These are phyloP conservation scores for Tricholoma saponaceum DNA, from an alignment of 768 basidiomycete genomes.

Conservation along the genomic window DNA sequence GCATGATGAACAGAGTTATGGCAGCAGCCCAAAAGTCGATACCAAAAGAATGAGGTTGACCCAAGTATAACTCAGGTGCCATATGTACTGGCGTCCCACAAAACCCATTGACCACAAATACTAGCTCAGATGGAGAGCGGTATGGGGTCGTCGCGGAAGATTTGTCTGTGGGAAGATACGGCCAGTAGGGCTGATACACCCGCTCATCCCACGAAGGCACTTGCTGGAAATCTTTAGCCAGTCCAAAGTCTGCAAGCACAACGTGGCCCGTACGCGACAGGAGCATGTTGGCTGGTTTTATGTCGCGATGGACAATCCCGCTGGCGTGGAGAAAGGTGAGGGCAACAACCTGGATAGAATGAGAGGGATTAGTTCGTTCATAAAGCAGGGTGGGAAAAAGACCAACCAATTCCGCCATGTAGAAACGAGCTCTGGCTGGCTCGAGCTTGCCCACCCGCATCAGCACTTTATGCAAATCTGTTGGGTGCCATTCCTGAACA, in stretches of 20 bases:
- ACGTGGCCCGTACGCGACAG: neutral
- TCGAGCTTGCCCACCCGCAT: neutral
- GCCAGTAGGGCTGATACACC: neutral
- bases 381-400: neutral
- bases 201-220: neutral
- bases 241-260: neutral
- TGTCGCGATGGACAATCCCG: conserved; percentile 1
- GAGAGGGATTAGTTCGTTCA: neutral
- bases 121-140: neutral
- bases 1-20: neutral
- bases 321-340: neutral
- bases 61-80: neutral
- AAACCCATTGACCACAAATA: neutral
- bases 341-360: neutral
- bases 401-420: conserved; percentile 3
- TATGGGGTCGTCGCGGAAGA: neutral
- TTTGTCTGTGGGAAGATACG: neutral
- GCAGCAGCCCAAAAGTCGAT: neutral
- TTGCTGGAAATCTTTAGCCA: neutral
- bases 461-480: neutral
- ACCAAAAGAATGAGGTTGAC: neutral
- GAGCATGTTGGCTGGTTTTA: conserved; percentile 3
- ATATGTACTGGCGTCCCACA: conserved; percentile 1
- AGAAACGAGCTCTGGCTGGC: neutral
- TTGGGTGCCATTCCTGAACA: neutral